A percentile compares a stretch with the other conserved stretches of the same genome.
These are phyloP conservation scores for Eleusine indica DNA, from an alignment of 176 grass and related monocot genomes.

Conservation along the genomic window DNA sequence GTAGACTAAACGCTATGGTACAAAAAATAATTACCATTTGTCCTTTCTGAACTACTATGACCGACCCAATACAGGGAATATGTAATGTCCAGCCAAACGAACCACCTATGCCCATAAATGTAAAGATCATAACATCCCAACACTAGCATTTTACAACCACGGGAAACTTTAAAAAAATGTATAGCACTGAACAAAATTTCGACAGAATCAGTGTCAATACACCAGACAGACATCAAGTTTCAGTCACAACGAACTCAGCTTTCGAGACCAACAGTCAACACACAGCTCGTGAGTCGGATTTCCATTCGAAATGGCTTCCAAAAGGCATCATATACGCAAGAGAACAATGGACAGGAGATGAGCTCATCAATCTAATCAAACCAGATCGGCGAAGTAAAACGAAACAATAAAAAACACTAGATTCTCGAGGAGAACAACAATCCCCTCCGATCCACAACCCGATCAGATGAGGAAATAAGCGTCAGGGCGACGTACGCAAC, in stretches of 20 bases:
- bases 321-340: not conserved
- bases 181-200: not conserved
- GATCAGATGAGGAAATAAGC: not conserved
- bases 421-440: not conserved
- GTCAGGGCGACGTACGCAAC: not conserved
- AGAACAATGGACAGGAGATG: not conserved
- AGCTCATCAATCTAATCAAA: conserved; percentile 15
- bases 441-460: not conserved
- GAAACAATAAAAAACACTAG: not conserved
- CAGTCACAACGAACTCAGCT: not conserved
- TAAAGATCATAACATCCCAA: conserved; percentile 1
- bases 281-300: not conserved
- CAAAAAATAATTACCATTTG: not conserved
- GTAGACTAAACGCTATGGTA: not conserved
- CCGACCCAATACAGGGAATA: not conserved
- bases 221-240: conserved; percentile 4
- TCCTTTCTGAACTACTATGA: not conserved
- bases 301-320: conserved; percentile 4
- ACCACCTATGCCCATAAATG: not conserved
- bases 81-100: not conserved
- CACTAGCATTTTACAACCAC: conserved; percentile 12
- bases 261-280: conserved; percentile 1
- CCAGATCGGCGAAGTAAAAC: not conserved
- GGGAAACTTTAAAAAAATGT: conserved; percentile 2
- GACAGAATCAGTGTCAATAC: not conserved